A percentile compares a stretch with the other conserved stretches of the same genome.
Evolutionary conservation across 1,284 basidiomycete genomes (phyloP).

Genomic region (Hymenochaete sp.): DNA sequence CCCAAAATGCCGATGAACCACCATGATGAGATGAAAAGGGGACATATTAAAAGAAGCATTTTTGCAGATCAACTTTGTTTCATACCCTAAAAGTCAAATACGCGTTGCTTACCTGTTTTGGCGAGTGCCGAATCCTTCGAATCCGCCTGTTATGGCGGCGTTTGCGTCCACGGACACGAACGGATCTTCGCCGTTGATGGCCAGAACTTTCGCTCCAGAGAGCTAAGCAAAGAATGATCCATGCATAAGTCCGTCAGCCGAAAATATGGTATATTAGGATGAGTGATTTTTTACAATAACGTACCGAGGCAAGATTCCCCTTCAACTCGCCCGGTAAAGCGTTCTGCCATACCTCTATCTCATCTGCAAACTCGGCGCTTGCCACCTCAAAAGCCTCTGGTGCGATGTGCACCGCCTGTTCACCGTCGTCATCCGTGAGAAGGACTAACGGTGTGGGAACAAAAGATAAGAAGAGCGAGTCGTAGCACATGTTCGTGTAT

Average conservation of each 20-base stretch:
- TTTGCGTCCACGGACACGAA: constrained; percentile 46
- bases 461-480: constrained; percentile 46
- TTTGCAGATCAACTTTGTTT: constrained; percentile 3
- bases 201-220: constrained; percentile 44
- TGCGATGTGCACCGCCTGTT: constrained; percentile 45
- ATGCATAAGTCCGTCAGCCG: too few relatives aligned
- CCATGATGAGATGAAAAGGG: constrained; percentile 33
- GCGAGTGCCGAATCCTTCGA: constrained; percentile 40
- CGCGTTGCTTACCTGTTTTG: constrained; percentile 31
- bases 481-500: constrained; percentile 47
- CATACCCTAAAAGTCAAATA: constrained; percentile 17
- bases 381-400: constrained; percentile 50
- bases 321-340: constrained; percentile 40
- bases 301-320: constrained; percentile 39
- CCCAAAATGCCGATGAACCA: constrained; percentile 28
- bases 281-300: constrained; percentile 17
- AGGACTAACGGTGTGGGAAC: constrained; percentile 46
- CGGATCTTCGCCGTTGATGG: constrained; percentile 46
- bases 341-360: constrained; percentile 47
- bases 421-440: constrained; percentile 36
- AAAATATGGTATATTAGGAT: too few relatives aligned
- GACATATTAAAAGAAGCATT: too few relatives aligned
- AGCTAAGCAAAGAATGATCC: too few relatives aligned
- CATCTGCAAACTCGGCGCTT: constrained; percentile 43
- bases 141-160: constrained; percentile 36